Evolutionary conservation across 106 monocot genomes (phyloP), one percentile per base, ranked within the genome.

Genomic region (Apostasia ramifera): DNA sequence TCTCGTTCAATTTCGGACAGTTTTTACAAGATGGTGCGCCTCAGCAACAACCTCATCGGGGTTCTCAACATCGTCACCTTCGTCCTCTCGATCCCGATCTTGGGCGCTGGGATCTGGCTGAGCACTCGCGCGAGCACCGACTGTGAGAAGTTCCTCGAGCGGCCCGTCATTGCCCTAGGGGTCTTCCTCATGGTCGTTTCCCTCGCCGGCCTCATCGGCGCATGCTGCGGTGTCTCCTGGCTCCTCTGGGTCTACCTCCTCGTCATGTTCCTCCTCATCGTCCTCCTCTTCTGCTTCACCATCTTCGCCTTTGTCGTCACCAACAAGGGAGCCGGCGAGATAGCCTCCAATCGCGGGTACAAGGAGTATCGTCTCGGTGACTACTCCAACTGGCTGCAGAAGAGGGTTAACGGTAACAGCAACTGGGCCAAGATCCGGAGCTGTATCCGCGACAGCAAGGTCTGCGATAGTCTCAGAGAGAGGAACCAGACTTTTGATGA

Each of bases 351-450:
- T 0, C 50, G 77, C 8, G 85, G 85, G 55, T 88, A 61, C 66
- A 82, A 74, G 61, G 88, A 88, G 77, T 85, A 85, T 53, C 72
- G 67, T 44, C 70, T 88, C 13, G 88, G 88, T 5, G 82, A 88
- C 55, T 88, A 85, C 66, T 88, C 88, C 11, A 40, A 77, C 53
- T 89, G 89, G 89, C 69, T 89, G 38, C 82, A 78, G 80, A 77
- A 76, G 42, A 57, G 85, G 63, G 80, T 89, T 13, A 55, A 73
- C 0, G 50, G 73, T 38, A 52, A 10, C 10, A 69, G 73, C 43
- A 82, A 79, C 55, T 89, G 89, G 89, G 44, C 9, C 2, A 85
- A 69, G 69, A 89, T 89, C 59, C 66, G 72, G 77, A 89, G 85
- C 54, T 85, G 89, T 53, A 70, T 89, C 46, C 37, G n/a, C 8